phyloP scores from a whole-genome alignment of 2,329 filamentous ascomycete species.

The Zymoseptoria ardabiliae region DNA sequence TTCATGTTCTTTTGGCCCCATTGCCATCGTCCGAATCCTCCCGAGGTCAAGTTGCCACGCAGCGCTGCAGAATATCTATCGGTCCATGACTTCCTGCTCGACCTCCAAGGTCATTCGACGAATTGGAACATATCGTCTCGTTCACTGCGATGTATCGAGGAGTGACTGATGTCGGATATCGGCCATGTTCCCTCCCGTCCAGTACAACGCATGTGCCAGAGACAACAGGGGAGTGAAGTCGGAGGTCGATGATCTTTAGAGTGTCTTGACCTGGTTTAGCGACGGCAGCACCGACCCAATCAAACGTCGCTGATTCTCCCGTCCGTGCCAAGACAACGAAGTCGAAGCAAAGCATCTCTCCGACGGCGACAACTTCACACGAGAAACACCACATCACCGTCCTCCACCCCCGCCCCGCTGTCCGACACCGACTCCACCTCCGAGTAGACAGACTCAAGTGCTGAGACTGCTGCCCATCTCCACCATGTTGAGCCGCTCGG shows the following conservation, averaged over 20 bases:
- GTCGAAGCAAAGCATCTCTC: not conserved
- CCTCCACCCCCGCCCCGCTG: slow-evolving; percentile 4
- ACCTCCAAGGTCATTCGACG: not conserved
- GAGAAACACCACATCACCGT: slow-evolving; percentile 6
- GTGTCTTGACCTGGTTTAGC: not conserved
- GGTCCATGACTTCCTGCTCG: not conserved
- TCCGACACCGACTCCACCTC: slow-evolving; percentile 6
- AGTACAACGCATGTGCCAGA: not conserved
- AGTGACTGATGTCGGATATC: not conserved
- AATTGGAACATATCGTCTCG: not conserved
- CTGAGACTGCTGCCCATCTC: slow-evolving; percentile 22
- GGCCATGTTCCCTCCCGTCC: not conserved
- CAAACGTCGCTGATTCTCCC: not conserved
- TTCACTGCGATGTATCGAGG: not conserved
- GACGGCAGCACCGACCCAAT: not conserved
- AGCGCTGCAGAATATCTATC: not conserved
- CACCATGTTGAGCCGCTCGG: slow-evolving; percentile 90
- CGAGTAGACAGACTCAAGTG: slow-evolving; percentile 25
- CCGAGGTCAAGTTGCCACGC: not conserved
- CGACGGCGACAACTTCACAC: not conserved
- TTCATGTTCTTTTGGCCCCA: not conserved
- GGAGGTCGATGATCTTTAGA: no score
- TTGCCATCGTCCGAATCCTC: not conserved
- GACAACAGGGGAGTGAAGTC: not conserved
- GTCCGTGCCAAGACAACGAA: not conserved